Conservation (phyloP, 805 yeast species). For the Wickerhamomyces canadensis region DNA sequence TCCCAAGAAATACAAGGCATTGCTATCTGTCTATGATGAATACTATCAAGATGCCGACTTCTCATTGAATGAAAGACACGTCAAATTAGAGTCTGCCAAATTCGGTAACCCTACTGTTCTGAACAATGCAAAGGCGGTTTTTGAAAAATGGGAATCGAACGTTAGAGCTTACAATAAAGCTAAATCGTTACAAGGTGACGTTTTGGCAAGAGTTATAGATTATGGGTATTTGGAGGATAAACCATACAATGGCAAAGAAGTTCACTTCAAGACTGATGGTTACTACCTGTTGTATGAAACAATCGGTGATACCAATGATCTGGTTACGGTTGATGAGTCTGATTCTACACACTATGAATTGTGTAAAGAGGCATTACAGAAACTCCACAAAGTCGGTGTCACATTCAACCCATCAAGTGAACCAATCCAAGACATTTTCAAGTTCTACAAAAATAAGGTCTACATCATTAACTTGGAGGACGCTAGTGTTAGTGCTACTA, state of each 20-base stretch:
- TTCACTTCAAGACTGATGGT: slow-evolving; percentile 24
- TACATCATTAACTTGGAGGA: slow-evolving; percentile 21
- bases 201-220: slow-evolving; percentile 19
- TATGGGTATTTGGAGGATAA: slow-evolving; percentile 24
- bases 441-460: slow-evolving; percentile 13
- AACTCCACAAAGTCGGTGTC: slow-evolving; percentile 18
- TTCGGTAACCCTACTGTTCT: slow-evolving; percentile 7
- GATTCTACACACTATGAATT: slow-evolving; percentile 11
- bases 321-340: slow-evolving; percentile 9
- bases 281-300: slow-evolving; percentile 22
- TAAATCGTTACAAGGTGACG: slow-evolving; percentile 17
- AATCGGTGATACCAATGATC: slow-evolving; percentile 10
- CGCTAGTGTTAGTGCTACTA: slow-evolving; percentile 3
- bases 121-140: slow-evolving; percentile 11
- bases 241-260: slow-evolving; percentile 10
- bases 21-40: slow-evolving; percentile 23
- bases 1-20: slow-evolving; percentile 1
- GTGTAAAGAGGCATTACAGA: slow-evolving; percentile 11
- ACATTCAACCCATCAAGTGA: slow-evolving; percentile 15
- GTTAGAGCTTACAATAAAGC: slow-evolving; percentile 18
- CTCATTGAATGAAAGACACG: slow-evolving; percentile 16
- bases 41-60: slow-evolving; percentile 16
- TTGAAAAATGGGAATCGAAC: slow-evolving; percentile 17
- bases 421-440: slow-evolving; percentile 15
- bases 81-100: slow-evolving; percentile 6